Evolutionary conservation across 495 filamentous ascomycete genomes (phyloP).

Genomic region (Saxophila tyrrhenica): DNA sequence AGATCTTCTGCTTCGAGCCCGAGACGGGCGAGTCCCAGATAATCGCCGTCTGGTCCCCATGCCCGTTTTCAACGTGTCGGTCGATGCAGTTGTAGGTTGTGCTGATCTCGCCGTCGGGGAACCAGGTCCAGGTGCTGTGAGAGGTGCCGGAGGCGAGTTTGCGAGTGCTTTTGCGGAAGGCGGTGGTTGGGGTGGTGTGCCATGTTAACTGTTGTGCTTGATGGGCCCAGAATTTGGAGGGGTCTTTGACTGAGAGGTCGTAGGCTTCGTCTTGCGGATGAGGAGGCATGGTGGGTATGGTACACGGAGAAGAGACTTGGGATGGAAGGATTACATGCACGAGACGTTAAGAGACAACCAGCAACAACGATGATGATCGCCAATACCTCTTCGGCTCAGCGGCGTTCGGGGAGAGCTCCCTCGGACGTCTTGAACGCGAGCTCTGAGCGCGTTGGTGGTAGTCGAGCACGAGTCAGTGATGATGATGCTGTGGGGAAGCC

Average conservation of each 20-base stretch:
- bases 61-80: slow-evolving; percentile 66
- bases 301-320: not conserved
- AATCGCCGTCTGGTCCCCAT: slow-evolving; percentile 62
- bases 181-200: slow-evolving; percentile 55
- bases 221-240: slow-evolving; percentile 63
- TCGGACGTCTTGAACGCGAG: not conserved
- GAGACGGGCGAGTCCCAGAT: slow-evolving; percentile 84
- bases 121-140: slow-evolving; percentile 71
- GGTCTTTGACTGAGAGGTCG: slow-evolving; percentile 42
- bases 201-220: slow-evolving; percentile 59
- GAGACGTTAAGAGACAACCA: too few relatives aligned
- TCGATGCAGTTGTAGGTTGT: slow-evolving; percentile 87
- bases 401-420: not conserved
- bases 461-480: too few relatives aligned
- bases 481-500: not conserved
- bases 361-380: not conserved
- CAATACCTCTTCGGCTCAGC: not conserved
- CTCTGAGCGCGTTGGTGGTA: not conserved
- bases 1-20: slow-evolving; percentile 55
- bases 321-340: too few relatives aligned
- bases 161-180: slow-evolving; percentile 36
- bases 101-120: slow-evolving; percentile 77
- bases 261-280: slow-evolving; percentile 30
- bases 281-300: slow-evolving; percentile 11
- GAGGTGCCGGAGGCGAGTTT: slow-evolving; percentile 36